Evolutionary conservation across 2,329 filamentous ascomycete species (phyloP), one percentile per base, ranked within the genome.

Genomic region (Colletotrichum shisoi): DNA sequence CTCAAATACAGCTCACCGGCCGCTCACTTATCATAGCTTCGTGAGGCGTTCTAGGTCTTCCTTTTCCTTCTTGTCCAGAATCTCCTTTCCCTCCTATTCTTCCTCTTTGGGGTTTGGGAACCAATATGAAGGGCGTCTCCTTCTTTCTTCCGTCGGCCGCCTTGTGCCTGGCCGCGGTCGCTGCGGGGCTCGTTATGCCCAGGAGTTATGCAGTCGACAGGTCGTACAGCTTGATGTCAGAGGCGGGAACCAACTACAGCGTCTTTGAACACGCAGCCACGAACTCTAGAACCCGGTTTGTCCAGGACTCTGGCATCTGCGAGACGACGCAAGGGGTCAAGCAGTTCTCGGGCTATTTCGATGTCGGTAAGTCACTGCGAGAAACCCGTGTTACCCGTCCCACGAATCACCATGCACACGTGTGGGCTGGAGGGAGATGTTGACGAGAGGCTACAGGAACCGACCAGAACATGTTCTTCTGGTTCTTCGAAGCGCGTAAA

Each of bases 271-370:
- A 84, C 71, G 77, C 77, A n/a, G 78, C 77, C 1, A 83, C 82
- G 1, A 77, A 76, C 46, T 77, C 79, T 1, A 80, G 73, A 31
- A 70, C 85, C 51, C 78, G 82, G 24, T 84, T 80, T 63, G 82
- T 85, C 31, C 80, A 79, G 27, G 84, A 85, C 70, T 84, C 82
- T 0, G 77, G 82, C 51, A 78, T 83, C 62, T 85, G 83, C 70
- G 83, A 85, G 73, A 84, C 81, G 0, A 85, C 82, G 0, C 76
- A 77, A 0, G 80, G 81, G 1, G 83, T 84, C 2, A 84, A 81
- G 37, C 81, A 82, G 67, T 83, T 82, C 71, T 83, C 81, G 4
- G 83, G 83, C 8, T 85, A 85, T 75, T 57, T 87, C 66, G 78
- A 78, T 2, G 80, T 83, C 13, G 81, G 83, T 67, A 53, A 9